Evolutionary conservation across 345 rosid species (phyloP).

Genomic region (Citrus mangshanensis): DNA sequence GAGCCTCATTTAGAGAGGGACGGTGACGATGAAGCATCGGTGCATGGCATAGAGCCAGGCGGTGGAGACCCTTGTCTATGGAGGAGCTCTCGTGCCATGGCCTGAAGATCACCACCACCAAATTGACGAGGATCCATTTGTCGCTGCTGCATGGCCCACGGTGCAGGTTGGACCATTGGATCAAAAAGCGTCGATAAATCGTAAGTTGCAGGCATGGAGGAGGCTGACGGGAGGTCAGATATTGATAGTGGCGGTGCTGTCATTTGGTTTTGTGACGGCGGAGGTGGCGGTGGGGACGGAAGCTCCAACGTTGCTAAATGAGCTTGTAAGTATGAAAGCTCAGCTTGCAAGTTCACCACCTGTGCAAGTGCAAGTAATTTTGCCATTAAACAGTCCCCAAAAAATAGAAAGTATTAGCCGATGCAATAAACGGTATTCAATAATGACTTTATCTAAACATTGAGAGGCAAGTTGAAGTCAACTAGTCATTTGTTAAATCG

Average conservation of each 20-base stretch:
- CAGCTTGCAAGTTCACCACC: slow-evolving; percentile 86
- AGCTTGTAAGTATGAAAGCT: slow-evolving; percentile 80
- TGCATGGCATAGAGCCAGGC: slow-evolving; percentile 33
- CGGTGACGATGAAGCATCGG: slow-evolving; percentile 48
- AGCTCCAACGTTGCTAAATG: slow-evolving; percentile 62
- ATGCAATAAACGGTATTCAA: no score
- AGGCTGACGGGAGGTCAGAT: slow-evolving; percentile 58
- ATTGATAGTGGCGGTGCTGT: slow-evolving; percentile 56
- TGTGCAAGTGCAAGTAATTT: slow-evolving; percentile 11
- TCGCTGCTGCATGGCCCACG: slow-evolving; percentile 62
- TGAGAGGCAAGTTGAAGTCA: slow-evolving; percentile 5
- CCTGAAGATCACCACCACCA: slow-evolving; percentile 67
- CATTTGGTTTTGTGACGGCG: slow-evolving; percentile 23
- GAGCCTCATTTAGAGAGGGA: slow-evolving; percentile 49
- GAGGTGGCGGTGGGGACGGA: slow-evolving; percentile 44
- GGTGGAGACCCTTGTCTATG: slow-evolving; percentile 65
- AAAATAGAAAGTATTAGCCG: no score
- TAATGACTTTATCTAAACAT: no score
- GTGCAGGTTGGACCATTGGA: slow-evolving; percentile 49
- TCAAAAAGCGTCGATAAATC: slow-evolving; percentile 75
- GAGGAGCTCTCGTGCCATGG: slow-evolving; percentile 74
- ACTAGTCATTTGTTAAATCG: slow-evolving; percentile 13
- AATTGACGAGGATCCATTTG: slow-evolving; percentile 61
- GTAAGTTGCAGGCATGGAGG: slow-evolving; percentile 49
- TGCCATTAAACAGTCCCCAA: neutral